Base-by-base conservation (phyloP, 2,329 filamentous ascomycete genomes). In the Pestalotiopsis sp. region DNA sequence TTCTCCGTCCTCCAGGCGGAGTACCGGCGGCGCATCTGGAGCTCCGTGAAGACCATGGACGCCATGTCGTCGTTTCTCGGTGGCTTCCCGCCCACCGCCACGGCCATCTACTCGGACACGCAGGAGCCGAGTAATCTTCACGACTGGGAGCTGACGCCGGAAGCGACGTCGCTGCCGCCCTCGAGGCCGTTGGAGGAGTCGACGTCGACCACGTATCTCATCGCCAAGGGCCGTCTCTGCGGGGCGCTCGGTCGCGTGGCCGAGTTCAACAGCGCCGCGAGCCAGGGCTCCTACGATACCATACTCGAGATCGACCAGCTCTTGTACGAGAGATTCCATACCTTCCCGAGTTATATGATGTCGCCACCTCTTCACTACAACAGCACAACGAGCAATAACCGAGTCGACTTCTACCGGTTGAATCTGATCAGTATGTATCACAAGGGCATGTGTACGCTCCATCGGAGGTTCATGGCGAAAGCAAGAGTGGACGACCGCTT, bases 21-120 rank as follows among this genome's bases (percentile, higher is more conserved):
- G 73, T 86, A 75, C 57, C 73, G 77, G 4, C 74, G 76, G 14
- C 75, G 77, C 49, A 70, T 73, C 5, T 78, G 77, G 85, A 81
- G 81, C 7, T 83, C 83, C 36, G 78, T 88, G 14, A 79, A 85
- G 31, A 82, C 82, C 45, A 80, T 83, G 68, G 87, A 89, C 73
- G 78, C 87, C 2, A 76, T 87, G 13, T 84, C 87, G 67, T 87
- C 85, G 1, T 84, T 85, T 45, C 83, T 87, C 69, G 83, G 82
- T 68, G 85, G 85, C 1, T 75, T 88, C 56, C 86, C 86, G 11
- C 80, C 83, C 4, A 84, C 85, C 70, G 79, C 84, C 62, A 79
- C 83, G 27, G 78, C 82, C 1, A 78, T 83, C 36, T 81, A 85
- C 68, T 84, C 82, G 4, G 86, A 87, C 65, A 84, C 85, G 0